These are phyloP conservation scores for Mycena olivaceomarginata DNA, from an alignment of 768 basidiomycete genomes.

Conservation along the genomic window DNA sequence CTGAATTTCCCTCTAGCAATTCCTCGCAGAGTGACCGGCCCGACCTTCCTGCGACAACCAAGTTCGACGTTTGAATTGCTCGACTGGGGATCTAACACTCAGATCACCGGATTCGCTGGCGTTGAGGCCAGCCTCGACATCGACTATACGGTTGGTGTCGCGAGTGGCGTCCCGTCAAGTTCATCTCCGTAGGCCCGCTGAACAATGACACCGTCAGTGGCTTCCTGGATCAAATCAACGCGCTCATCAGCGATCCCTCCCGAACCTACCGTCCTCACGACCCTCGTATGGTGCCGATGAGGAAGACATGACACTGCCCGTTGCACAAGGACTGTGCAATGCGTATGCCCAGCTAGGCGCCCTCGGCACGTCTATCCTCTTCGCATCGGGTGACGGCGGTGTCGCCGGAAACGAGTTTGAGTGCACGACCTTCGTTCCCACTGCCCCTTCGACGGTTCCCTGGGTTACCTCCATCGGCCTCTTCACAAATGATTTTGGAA, in stretches of 20 bases:
- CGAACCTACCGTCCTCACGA: conserved; percentile 30
- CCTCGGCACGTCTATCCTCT: too few relatives aligned
- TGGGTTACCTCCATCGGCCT: too few relatives aligned
- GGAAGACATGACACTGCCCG: conserved; percentile 46
- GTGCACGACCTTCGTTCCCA: conserved; percentile 37
- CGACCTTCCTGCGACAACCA: conserved; percentile 39
- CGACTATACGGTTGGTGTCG: conserved; percentile 59
- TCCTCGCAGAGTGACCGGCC: conserved; percentile 40
- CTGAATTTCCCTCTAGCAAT: conserved; percentile 7
- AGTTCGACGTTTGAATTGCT: conserved; percentile 38
- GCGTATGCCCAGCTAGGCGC: too few relatives aligned
- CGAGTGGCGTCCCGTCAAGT: conserved; percentile 49
- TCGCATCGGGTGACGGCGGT: conserved; percentile 57
- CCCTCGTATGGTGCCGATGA: conserved; percentile 29
- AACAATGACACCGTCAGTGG: conserved; percentile 41
- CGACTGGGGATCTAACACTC: conserved; percentile 40
- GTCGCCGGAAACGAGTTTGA: conserved; percentile 55
- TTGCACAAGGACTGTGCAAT: too few relatives aligned
- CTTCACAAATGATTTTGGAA: too few relatives aligned
- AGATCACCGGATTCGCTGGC: conserved; percentile 30
- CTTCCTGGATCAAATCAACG: conserved; percentile 42
- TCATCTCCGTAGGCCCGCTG: conserved; percentile 50
- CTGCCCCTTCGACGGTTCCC: conserved; percentile 29
- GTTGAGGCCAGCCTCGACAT: conserved; percentile 56
- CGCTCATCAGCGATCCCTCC: conserved; percentile 19